Evolutionary conservation across 768 basidiomycete species (phyloP).

Genomic region (Suillus subluteus): DNA sequence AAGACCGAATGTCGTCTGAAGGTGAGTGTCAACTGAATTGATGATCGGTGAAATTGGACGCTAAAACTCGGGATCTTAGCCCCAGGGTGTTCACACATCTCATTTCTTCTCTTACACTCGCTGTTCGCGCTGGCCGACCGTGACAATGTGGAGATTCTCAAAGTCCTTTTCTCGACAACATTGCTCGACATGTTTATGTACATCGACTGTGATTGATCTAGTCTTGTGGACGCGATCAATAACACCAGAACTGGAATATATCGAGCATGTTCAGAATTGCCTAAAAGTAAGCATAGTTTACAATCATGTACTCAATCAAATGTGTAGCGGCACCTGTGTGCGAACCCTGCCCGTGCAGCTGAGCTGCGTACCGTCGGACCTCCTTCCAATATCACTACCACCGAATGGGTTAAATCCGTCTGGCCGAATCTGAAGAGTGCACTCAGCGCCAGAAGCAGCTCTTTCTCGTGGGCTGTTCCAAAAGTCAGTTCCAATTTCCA

Average conservation of each 20-base stretch:
- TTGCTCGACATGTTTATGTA: slow-evolving; percentile 27
- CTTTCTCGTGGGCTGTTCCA: slow-evolving; percentile 19
- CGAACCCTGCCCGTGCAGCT: slow-evolving; percentile 20
- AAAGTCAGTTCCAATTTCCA: slow-evolving; percentile 9
- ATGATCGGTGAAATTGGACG: background rate
- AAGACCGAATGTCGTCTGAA: slow-evolving; percentile 11
- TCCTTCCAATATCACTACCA: slow-evolving; percentile 4
- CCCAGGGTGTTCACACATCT: slow-evolving; percentile 8
- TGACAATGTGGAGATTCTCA: slow-evolving; percentile 19
- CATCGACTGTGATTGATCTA: slow-evolving; percentile 29
- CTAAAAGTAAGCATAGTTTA: slow-evolving; percentile 18
- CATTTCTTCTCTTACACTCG: slow-evolving; percentile 20
- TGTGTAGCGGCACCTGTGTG: slow-evolving; percentile 18
- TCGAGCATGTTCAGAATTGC: slow-evolving; percentile 18
- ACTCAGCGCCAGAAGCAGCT: slow-evolving; percentile 23
- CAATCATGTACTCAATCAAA: background rate
- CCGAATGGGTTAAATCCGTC: slow-evolving; percentile 23
- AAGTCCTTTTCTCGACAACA: slow-evolving; percentile 19
- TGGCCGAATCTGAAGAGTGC: slow-evolving; percentile 24
- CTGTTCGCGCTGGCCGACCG: slow-evolving; percentile 20
- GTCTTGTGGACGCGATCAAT: slow-evolving; percentile 20
- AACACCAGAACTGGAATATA: slow-evolving; percentile 24
- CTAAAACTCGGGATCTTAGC: slow-evolving; percentile 4
- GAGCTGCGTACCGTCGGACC: slow-evolving; percentile 20
- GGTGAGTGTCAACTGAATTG: background rate